These are phyloP conservation scores for Pythium dissimile DNA, from an alignment of 352 stramenopile genomes.

Conservation along the genomic window DNA sequence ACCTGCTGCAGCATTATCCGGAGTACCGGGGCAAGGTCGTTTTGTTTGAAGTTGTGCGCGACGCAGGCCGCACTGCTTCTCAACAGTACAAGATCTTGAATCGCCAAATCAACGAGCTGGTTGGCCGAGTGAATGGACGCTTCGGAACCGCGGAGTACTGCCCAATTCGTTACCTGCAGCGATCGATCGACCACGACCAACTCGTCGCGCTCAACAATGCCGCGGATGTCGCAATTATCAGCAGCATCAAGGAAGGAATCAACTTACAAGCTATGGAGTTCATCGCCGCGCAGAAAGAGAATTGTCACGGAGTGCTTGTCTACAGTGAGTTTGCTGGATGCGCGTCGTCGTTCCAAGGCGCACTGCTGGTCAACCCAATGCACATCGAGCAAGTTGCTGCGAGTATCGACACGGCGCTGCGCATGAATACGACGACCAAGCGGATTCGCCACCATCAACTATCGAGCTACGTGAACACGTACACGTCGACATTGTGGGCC, in stretches of 20 bases:
- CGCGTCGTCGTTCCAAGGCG: constrained; percentile 85
- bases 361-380: constrained; percentile 86
- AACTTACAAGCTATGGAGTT: constrained; percentile 92
- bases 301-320: constrained; percentile 83
- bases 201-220: constrained; percentile 88
- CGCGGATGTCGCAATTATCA: constrained; percentile 86
- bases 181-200: constrained; percentile 81
- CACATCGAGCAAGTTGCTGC: constrained; percentile 87
- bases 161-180: constrained; percentile 87
- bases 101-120: constrained; percentile 88
- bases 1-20: constrained; percentile 85
- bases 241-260: constrained; percentile 88
- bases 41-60: constrained; percentile 91
- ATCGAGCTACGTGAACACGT: constrained; percentile 86
- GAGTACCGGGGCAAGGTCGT: constrained; percentile 93
- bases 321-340: constrained; percentile 92
- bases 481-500: constrained; percentile 85
- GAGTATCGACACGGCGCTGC: constrained; percentile 77
- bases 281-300: constrained; percentile 80
- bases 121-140: constrained; percentile 83
- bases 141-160: constrained; percentile 88
- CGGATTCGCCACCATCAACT: constrained; percentile 84
- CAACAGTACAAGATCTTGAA: constrained; percentile 80
- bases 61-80: constrained; percentile 57
- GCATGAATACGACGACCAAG: constrained; percentile 86